Conservation (phyloP, 2,329 filamentous ascomycete genomes). For the Pochonia chlamydosporia region DNA sequence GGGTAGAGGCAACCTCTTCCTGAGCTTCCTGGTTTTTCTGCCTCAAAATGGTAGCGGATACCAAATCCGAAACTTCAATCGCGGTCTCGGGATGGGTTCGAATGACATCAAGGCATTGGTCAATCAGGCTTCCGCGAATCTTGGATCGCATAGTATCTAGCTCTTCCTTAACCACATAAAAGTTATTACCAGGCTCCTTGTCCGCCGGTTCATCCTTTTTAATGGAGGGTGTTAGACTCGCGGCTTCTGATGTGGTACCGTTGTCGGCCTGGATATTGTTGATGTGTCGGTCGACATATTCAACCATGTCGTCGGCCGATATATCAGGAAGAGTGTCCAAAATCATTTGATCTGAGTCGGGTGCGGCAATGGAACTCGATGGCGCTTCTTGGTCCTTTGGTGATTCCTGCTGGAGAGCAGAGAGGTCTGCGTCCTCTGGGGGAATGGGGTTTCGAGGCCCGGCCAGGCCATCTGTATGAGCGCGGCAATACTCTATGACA, state of each 20-base stretch:
- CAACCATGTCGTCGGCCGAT: slow-evolving; percentile 4
- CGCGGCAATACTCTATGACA: slow-evolving; percentile 70
- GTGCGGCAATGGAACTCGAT: slow-evolving; percentile 15
- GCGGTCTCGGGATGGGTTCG: slow-evolving; percentile 83
- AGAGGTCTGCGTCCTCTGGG: slow-evolving; percentile 44
- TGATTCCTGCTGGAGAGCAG: slow-evolving; percentile 23
- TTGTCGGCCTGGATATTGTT: slow-evolving; percentile 1
- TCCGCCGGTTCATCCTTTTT: slow-evolving; percentile 11
- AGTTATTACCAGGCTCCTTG: slow-evolving; percentile 10
- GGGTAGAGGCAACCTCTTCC: slow-evolving; percentile 72
- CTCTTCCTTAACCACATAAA: slow-evolving; percentile 57
- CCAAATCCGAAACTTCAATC: slow-evolving; percentile 85
- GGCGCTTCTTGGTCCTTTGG: slow-evolving; percentile 16
- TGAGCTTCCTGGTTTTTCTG: slow-evolving; percentile 49
- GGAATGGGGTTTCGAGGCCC: slow-evolving; percentile 64
- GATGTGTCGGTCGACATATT: slow-evolving; percentile 5
- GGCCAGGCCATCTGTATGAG: slow-evolving; percentile 50
- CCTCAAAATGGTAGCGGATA: slow-evolving; percentile 64
- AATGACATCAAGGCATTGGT: slow-evolving; percentile 84
- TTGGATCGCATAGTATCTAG: slow-evolving; percentile 68
- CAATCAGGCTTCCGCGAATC: slow-evolving; percentile 75
- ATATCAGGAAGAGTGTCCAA: slow-evolving; percentile 24
- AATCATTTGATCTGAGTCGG: slow-evolving; percentile 32
- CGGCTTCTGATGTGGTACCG: background rate
- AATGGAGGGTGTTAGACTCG: slow-evolving; percentile 5